Base-by-base conservation (phyloP, 371 early-diverging fungal species). In the Rhizopus sp. region DNA sequence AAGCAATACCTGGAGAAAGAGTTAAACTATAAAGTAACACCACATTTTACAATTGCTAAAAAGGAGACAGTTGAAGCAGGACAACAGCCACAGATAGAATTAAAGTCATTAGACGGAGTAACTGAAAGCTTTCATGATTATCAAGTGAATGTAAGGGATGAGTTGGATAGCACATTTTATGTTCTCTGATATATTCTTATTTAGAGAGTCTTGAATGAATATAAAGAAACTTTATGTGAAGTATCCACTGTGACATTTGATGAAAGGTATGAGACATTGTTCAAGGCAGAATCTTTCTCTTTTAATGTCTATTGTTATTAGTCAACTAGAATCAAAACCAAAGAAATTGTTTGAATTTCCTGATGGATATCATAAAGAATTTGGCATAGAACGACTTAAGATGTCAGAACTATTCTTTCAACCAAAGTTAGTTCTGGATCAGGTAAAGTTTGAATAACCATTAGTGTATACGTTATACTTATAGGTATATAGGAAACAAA, bases 311-410 rank as follows among this genome's bases (percentile, higher is more conserved):
- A 15, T 42, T 42, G 10, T 42, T 42, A 15, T 42, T 17, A 42
- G 44, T n/a, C 44, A 42, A 42, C 16, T 42, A 42, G 44, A 42
- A 29, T 64, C 75, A 37, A 79, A 87, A 30, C 88, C 90, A 35
- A 83, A 86, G 59, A 91, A 91, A 60, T 80, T 90, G 30, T 96
- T 88, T 62, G 99, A 99, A 75, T 95, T 99, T 60, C 93, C 97
- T 34, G 91, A 23, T 23, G 23, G 23, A 23, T 23, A 23, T 23
- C 23, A 23, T 23, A 23, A 23, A 23, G 23, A 23, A 23, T 23
- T 23, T 23, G 23, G 23, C 23, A 23, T 23, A 23, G 23, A 23
- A 23, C 23, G 23, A 23, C 23, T 23, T 23, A 23, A 23, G 2
- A 23, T 23, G 23, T 23, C 23, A 23, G 23, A 23, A 2, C 23